These are phyloP conservation scores for Candida argentea DNA, from an alignment of 805 yeast species.

Conservation along the genomic window DNA sequence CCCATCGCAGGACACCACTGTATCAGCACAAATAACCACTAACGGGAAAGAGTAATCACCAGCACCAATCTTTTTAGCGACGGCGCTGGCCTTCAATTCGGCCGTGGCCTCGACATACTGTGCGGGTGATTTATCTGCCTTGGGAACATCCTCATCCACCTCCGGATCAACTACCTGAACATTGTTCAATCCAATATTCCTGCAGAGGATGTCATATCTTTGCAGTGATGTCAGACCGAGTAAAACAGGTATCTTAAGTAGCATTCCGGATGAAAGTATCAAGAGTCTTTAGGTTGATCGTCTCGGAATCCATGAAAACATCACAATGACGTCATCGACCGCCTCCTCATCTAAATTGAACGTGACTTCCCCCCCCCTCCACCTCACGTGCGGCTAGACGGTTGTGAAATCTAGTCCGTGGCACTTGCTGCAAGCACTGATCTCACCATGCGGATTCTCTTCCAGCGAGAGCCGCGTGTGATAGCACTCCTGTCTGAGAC, in stretches of 20 bases:
- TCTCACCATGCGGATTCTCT: slow-evolving; percentile 26
- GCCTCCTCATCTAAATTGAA: too few relatives aligned
- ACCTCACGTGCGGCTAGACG: too few relatives aligned
- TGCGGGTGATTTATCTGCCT: slow-evolving; percentile 33
- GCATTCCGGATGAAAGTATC: too few relatives aligned
- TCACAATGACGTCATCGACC: too few relatives aligned
- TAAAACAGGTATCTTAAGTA: too few relatives aligned
- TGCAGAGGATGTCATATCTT: slow-evolving; percentile 54
- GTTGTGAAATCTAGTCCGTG: too few relatives aligned
- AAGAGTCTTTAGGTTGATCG: too few relatives aligned
- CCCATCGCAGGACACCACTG: slow-evolving; percentile 54
- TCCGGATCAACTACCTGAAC: slow-evolving; percentile 46
- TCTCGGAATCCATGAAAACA: too few relatives aligned
- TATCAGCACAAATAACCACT: slow-evolving; percentile 61
- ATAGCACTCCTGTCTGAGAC: slow-evolving; percentile 21
- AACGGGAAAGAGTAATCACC: too few relatives aligned
- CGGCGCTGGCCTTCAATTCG: slow-evolving; percentile 52
- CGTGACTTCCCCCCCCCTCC: too few relatives aligned
- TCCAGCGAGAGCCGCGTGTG: slow-evolving; percentile 22
- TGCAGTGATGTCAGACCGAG: too few relatives aligned
- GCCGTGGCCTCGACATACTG: slow-evolving; percentile 67
- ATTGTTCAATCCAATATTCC: slow-evolving; percentile 42
- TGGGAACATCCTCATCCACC: slow-evolving; percentile 70
- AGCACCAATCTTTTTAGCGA: slow-evolving; percentile 33
- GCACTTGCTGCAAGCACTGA: too few relatives aligned